These are phyloP conservation scores for Rhodamnia argentea DNA, from an alignment of 345 rosid species.

Conservation along the genomic window DNA sequence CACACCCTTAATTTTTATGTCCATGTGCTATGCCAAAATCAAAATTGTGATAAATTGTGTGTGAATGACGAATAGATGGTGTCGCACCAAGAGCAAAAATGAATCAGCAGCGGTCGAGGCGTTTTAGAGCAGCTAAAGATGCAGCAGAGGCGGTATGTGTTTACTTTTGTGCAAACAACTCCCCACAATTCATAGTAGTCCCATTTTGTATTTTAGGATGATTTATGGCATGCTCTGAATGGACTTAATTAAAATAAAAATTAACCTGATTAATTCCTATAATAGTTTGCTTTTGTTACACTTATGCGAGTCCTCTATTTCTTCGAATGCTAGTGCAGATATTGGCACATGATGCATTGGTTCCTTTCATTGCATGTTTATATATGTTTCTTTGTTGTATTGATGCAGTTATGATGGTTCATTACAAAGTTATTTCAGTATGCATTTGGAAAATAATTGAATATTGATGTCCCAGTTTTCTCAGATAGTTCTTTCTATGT, in stretches of 20 bases:
- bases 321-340: neutral
- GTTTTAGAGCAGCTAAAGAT: constrained; percentile 93
- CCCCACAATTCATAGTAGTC: neutral
- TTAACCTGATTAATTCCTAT: neutral
- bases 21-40: neutral
- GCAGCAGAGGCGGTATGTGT: constrained; percentile 70
- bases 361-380: neutral
- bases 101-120: constrained; percentile 93
- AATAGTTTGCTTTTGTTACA: neutral
- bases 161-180: neutral
- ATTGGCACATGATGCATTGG: neutral
- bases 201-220: neutral
- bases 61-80: constrained; percentile 48
- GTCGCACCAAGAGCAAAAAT: constrained; percentile 98
- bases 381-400: neutral
- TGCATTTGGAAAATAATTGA: neutral
- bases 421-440: neutral
- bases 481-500: neutral
- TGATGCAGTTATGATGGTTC: neutral
- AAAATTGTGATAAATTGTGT: constrained; percentile 1
- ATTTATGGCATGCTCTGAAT: neutral
- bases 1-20: neutral
- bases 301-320: neutral
- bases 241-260: neutral
- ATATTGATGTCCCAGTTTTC: neutral